Conservation (phyloP, 129 eudicot genomes). For the Escallonia herrerae region DNA sequence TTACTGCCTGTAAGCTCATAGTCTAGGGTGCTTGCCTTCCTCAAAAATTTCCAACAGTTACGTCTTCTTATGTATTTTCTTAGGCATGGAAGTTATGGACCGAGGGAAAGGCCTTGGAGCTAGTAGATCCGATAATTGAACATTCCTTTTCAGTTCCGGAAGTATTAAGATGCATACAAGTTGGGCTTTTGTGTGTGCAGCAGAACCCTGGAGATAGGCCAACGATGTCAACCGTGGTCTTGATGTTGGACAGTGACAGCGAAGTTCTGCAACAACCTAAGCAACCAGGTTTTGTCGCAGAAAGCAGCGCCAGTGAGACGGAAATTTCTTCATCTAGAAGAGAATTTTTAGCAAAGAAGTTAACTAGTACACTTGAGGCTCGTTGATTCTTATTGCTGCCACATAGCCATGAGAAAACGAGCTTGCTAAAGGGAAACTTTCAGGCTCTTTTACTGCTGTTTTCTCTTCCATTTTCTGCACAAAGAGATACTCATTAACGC, state of each 20-base stretch:
- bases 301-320: constrained; percentile 13
- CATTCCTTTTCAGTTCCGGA: constrained; percentile 11
- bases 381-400: no score
- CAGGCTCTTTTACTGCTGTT: no score
- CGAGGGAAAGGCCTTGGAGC: constrained; percentile 9
- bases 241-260: constrained; percentile 26
- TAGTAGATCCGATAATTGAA: constrained; percentile 24
- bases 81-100: constrained; percentile 54
- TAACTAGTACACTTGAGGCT: no score
- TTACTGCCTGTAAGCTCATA: no score
- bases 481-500: no score
- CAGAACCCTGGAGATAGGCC: constrained; percentile 39
- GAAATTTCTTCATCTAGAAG: not conserved
- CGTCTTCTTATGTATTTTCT: not conserved
- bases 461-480: no score
- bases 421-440: no score
- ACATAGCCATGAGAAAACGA: no score
- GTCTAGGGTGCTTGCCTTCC: no score
- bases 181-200: constrained; percentile 53
- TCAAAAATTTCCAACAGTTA: not conserved
- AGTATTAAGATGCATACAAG: constrained; percentile 32
- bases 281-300: constrained; percentile 33
- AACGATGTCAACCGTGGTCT: constrained; percentile 35
- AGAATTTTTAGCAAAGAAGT: no score
- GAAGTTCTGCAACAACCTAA: constrained; percentile 26